phyloP scores from a whole-genome alignment of 73 alveolate species.

The Durusdinium trenchii region DNA sequence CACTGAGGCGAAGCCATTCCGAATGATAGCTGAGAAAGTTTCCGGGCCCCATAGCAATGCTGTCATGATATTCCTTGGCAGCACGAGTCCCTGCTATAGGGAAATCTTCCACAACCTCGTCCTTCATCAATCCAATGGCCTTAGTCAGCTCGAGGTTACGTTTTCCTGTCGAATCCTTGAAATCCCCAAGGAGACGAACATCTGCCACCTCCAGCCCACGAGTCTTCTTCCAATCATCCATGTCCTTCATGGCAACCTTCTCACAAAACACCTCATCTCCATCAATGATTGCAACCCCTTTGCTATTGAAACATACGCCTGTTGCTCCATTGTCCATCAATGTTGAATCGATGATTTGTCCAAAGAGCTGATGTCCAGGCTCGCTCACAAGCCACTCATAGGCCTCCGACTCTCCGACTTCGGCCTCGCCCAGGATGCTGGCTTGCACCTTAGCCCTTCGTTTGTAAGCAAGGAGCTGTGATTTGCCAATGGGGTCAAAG shows the following conservation, averaged over 20 bases:
- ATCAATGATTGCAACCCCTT: neutral
- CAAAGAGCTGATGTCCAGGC: neutral
- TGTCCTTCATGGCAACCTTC: neutral
- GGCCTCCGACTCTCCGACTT: neutral
- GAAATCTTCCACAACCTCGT: neutral
- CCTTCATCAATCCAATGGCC: slow-evolving; percentile 9
- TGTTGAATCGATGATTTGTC: neutral
- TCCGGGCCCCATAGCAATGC: neutral
- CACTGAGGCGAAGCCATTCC: slow-evolving; percentile 51
- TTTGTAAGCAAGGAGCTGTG: neutral
- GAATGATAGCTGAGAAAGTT: slow-evolving; percentile 23
- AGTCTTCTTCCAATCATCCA: neutral
- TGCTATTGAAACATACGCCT: neutral
- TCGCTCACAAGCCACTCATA: neutral
- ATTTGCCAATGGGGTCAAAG: neutral
- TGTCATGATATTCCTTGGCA: neutral
- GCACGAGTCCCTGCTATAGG: slow-evolving; percentile 38
- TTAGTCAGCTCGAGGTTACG: neutral
- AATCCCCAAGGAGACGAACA: neutral
- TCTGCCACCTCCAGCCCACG: neutral
- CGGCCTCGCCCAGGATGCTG: slow-evolving; percentile 41
- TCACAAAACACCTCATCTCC: slow-evolving; percentile 29
- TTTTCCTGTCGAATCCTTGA: neutral
- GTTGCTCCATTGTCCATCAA: slow-evolving; percentile 7
- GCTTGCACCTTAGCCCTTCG: slow-evolving; percentile 34